Percentiles rank a stretch among this genome's conserved stretches.
Evolutionary conservation across 345 rosid species (phyloP).

Genomic region (Acer yangbiense): DNA sequence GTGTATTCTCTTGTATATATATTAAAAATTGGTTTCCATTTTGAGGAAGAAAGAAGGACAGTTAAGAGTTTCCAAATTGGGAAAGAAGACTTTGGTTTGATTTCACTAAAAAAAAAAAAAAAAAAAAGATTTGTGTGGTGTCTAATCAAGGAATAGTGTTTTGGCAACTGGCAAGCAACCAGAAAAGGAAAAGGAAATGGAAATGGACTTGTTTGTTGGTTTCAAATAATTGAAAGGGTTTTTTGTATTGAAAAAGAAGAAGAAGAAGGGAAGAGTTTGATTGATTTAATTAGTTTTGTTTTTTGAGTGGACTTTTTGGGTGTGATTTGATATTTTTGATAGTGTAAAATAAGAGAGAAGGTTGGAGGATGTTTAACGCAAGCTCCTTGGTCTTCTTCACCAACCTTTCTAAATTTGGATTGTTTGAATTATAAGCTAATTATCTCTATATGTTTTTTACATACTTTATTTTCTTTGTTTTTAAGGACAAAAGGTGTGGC

Average conservation of each 20-base stretch:
- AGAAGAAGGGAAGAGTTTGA: neutral
- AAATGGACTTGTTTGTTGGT: neutral
- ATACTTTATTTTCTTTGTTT: no score
- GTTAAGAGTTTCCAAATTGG: constrained; percentile 6
- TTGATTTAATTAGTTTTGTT: neutral
- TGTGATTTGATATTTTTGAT: neutral
- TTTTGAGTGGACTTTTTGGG: neutral
- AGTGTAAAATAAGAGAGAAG: neutral
- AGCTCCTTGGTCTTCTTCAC: neutral
- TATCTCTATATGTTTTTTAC: neutral
- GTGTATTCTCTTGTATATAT: neutral
- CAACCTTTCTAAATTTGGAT: constrained; percentile 10
- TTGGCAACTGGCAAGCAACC: constrained; percentile 1
- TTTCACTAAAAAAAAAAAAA: constrained; percentile 10
- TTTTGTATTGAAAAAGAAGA: neutral
- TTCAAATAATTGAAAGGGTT: neutral
- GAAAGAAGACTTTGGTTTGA: neutral
- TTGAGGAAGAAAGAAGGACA: neutral
- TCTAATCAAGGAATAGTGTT: neutral
- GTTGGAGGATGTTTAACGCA: neutral
- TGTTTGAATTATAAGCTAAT: neutral
- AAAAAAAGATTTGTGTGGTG: neutral
- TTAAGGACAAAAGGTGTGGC: no score
- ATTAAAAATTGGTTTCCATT: neutral
- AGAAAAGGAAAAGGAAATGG: neutral